Evolutionary conservation across 108 stramenopile genomes (phyloP).

Genomic region (Cyclotella kingstonii): DNA sequence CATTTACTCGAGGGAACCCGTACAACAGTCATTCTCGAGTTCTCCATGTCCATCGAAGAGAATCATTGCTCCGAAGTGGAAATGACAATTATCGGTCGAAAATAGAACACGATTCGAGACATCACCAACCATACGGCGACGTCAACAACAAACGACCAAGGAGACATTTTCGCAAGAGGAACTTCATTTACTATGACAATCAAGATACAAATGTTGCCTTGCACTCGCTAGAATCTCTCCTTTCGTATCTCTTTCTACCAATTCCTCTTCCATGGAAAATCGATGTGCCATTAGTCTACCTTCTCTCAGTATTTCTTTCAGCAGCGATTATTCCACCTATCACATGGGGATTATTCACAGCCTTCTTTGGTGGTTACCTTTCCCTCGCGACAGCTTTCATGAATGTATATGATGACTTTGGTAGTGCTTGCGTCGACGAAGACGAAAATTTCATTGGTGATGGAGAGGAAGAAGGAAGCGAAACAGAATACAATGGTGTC

Average conservation of each 20-base stretch:
- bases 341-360: conserved; percentile 9
- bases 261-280: conserved; percentile 5
- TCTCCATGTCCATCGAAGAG: too few species aligned
- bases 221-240: background rate
- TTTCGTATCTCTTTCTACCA: conserved; percentile 7
- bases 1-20: too few species aligned
- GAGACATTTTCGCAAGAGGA: background rate
- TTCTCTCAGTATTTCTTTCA: background rate
- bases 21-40: too few species aligned
- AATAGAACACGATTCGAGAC: background rate
- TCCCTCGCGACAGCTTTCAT: conserved; percentile 7
- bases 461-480: background rate
- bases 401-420: conserved; percentile 14
- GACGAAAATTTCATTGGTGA: background rate
- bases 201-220: conserved; percentile 8
- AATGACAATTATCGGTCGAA: too few species aligned
- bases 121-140: background rate
- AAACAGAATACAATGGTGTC: conserved; percentile 5
- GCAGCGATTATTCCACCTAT: conserved; percentile 1
- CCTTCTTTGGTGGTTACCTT: conserved; percentile 7
- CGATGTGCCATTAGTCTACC: conserved; percentile 8
- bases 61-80: too few species aligned
- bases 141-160: background rate
- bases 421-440: background rate
- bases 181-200: background rate